Evolutionary conservation across 176 grass and related monocot species (phyloP).

Genomic region (Rhynchospora pubera): DNA sequence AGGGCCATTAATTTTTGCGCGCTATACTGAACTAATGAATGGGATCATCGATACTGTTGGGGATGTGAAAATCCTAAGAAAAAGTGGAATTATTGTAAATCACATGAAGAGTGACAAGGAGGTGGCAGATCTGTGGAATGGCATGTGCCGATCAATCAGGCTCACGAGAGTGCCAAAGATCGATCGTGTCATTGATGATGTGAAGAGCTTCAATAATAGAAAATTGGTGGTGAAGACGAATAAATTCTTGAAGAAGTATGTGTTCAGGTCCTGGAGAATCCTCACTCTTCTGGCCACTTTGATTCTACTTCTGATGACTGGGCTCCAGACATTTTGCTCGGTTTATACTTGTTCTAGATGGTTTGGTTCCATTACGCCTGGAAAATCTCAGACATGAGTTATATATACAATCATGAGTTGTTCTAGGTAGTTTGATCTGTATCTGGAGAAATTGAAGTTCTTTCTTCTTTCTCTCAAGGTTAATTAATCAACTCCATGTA

Average conservation of each 20-base stretch:
- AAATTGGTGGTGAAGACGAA: slow-evolving; percentile 61
- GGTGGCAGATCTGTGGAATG: slow-evolving; percentile 56
- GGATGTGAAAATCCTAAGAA: slow-evolving; percentile 51
- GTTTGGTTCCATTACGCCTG: slow-evolving; percentile 39
- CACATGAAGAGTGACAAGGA: slow-evolving; percentile 71
- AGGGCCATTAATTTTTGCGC: slow-evolving; percentile 50
- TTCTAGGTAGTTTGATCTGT: no score
- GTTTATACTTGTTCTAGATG: slow-evolving; percentile 65
- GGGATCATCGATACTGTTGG: slow-evolving; percentile 60
- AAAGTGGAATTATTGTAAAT: slow-evolving; percentile 50
- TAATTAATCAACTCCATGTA: no score
- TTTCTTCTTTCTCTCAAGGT: no score
- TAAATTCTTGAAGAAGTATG: slow-evolving; percentile 59
- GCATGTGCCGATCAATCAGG: slow-evolving; percentile 55
- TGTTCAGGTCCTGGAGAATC: slow-evolving; percentile 77
- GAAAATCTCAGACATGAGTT: not conserved
- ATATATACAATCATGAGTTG: no score
- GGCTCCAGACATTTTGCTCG: slow-evolving; percentile 65
- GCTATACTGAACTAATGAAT: slow-evolving; percentile 88
- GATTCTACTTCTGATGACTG: slow-evolving; percentile 57
- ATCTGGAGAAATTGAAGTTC: no score
- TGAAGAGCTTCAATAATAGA: slow-evolving; percentile 42
- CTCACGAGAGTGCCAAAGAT: slow-evolving; percentile 47
- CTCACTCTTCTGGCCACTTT: slow-evolving; percentile 56
- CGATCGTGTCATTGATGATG: slow-evolving; percentile 46